Evolutionary conservation across 2,329 filamentous ascomycete species (phyloP).

Genomic region (Colletotrichum lindemuthianum): DNA sequence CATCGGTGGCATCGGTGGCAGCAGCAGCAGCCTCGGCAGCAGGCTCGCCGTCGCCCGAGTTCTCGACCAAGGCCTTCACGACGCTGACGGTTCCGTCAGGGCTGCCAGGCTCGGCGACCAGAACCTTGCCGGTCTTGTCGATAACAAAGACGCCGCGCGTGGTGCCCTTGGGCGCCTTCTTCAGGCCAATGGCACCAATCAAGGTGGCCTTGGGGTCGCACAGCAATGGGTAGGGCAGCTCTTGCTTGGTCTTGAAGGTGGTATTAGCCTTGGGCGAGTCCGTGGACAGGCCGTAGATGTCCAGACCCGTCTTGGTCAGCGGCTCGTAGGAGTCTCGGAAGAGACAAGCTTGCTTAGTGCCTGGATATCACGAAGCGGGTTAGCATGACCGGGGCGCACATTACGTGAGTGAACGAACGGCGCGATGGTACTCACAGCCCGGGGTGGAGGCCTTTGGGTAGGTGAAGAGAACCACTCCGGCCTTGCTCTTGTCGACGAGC

Average conservation of each 20-base stretch:
- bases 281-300: constrained; percentile 89
- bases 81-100: constrained; percentile 81
- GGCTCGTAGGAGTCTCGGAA: constrained; percentile 87
- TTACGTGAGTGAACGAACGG: neutral
- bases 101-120: constrained; percentile 78
- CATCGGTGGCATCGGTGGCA: constrained; percentile 40
- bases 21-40: constrained; percentile 55
- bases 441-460: constrained; percentile 96
- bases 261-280: constrained; percentile 94
- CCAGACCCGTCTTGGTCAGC: constrained; percentile 80
- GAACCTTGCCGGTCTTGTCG: constrained; percentile 82
- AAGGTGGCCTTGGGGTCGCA: constrained; percentile 82
- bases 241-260: constrained; percentile 91
- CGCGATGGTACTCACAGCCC: constrained; percentile 76
- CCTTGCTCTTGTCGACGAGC: constrained; percentile 84
- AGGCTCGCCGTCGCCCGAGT: constrained; percentile 39
- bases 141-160: constrained; percentile 89
- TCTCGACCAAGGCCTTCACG: constrained; percentile 75
- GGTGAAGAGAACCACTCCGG: constrained; percentile 91
- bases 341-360: constrained; percentile 91
- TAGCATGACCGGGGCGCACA: constrained; percentile 4
- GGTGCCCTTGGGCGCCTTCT: constrained; percentile 84
- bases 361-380: constrained; percentile 55
- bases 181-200: constrained; percentile 88
- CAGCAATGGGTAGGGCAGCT: constrained; percentile 85